These are phyloP conservation scores for Dothidotthia symphoricarpi DNA, from an alignment of 2,329 filamentous ascomycete genomes.

Conservation along the genomic window DNA sequence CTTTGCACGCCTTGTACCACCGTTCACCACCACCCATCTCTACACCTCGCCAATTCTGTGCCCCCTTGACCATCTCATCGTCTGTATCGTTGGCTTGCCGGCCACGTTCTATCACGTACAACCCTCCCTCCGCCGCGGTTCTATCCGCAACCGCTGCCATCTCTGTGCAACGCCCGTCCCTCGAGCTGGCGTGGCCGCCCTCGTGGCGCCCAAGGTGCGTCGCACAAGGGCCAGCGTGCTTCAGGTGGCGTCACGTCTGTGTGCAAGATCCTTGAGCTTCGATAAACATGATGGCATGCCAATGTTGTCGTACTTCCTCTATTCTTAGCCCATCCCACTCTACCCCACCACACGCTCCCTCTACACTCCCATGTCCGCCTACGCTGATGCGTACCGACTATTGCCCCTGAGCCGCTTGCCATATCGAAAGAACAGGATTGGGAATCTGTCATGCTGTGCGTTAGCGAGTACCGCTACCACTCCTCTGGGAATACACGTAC, in stretches of 20 bases:
- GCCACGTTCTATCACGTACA: conserved; percentile 30
- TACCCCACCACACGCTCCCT: conserved; percentile 11
- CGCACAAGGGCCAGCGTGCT: conserved; percentile 33
- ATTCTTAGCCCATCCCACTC: conserved; percentile 30
- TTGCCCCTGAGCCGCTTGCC: conserved; percentile 50
- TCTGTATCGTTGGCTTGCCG: conserved; percentile 18
- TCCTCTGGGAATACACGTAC: conserved; percentile 34
- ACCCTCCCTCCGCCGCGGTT: conserved; percentile 23
- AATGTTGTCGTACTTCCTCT: conserved; percentile 37
- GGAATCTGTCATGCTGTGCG: conserved; percentile 38
- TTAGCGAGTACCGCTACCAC: conserved; percentile 36
- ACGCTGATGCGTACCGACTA: conserved; percentile 48
- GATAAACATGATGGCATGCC: conserved; percentile 36
- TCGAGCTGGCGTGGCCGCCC: conserved; percentile 35
- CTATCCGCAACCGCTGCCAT: conserved; percentile 23
- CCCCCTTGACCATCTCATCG: conserved; percentile 17
- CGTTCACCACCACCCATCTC: conserved; percentile 17
- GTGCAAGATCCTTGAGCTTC: conserved; percentile 28
- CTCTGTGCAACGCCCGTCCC: conserved; percentile 24
- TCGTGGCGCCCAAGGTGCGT: conserved; percentile 37
- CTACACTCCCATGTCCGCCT: conserved; percentile 13
- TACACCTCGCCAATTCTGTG: conserved; percentile 22
- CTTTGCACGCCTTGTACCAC: conserved; percentile 29
- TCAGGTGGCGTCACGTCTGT: conserved; percentile 39
- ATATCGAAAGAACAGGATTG: conserved; percentile 51